Evolutionary conservation across 352 stramenopile genomes (phyloP), one percentile per base, ranked within the genome.

Genomic region (Phytopythium boreale): DNA sequence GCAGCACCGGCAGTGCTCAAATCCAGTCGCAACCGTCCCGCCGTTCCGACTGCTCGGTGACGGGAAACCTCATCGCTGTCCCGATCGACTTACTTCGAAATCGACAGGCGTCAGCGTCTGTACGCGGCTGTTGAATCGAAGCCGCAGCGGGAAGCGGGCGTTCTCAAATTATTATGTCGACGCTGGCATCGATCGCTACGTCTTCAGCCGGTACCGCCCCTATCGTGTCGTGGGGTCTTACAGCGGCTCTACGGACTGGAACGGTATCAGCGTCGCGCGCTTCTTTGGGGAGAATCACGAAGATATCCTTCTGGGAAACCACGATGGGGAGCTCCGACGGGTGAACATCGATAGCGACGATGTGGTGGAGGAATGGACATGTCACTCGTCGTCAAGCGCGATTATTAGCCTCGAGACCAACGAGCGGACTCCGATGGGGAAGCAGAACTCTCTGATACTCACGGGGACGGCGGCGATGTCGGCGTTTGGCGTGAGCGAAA

Each of bases 1-100:
- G 50, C 89, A 97, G 65, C 89, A 97, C 63, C 87, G 89, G 8
- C 88, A 95, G 59, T 97, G 89, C 56, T 62, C 84, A 0, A 93
- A 96, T 44, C 89, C 89, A 31, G 83, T 97, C 17, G 90, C 88
- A 19, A 93, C 90, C 1, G 82, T 96, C 2, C 89, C 89, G 0
- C 87, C 88, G 20, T 95, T 97, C 69, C 90, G 92, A 43, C 60
- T 97, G 20, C 58, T 92, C 9, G 82, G 78, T 5, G 71, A 75
- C 39, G 68, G 76, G 24, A 71, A 79, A 1, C 62, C 77, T 9
- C 89, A 97, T 67, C 79, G 74, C 4, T 97, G 89, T 41, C 88
- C 89, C 2, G 87, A 93, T 71, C 79, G 74, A n/a, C 73, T 72
- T 17, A 66, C 68, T 5, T 65, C 77, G 0, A 67, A 73, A 12